Evolutionary conservation across 441 rosid genomes (phyloP).

Genomic region (Croton setiger): DNA sequence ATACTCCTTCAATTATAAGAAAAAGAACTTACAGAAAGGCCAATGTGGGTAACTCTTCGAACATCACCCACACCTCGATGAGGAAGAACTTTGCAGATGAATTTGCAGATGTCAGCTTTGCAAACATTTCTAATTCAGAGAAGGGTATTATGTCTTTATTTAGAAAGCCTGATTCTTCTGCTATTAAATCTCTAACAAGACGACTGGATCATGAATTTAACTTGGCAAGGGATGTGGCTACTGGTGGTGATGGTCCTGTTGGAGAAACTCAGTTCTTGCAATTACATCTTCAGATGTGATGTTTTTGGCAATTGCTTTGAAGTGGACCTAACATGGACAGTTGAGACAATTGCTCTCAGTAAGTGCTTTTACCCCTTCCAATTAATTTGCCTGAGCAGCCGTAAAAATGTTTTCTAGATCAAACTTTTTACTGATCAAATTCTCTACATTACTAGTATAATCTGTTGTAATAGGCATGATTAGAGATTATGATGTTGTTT

Average conservation of each 20-base stretch:
- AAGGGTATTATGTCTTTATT: conserved; percentile 12
- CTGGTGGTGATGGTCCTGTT: background rate
- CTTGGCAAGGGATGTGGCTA: background rate
- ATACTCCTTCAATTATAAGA: conserved; percentile 85
- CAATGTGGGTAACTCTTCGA: background rate
- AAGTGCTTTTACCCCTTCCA: background rate
- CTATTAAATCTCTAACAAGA: conserved; percentile 12
- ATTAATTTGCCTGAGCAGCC: background rate
- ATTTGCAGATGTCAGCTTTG: background rate
- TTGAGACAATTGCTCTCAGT: background rate
- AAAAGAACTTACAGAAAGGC: conserved; percentile 45
- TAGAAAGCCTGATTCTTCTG: conserved; percentile 8
- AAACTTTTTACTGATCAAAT: too few relatives aligned
- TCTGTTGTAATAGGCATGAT: too few relatives aligned
- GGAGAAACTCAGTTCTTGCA: conserved; percentile 5
- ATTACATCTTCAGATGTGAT: background rate
- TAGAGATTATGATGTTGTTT: too few relatives aligned
- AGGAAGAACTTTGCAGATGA: too few relatives aligned
- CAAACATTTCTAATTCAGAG: conserved; percentile 4
- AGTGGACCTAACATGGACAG: background rate
- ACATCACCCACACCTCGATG: background rate
- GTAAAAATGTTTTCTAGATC: too few relatives aligned
- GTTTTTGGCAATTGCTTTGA: conserved; percentile 2
- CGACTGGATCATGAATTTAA: conserved; percentile 21
- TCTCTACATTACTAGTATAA: too few relatives aligned